phyloP scores from a whole-genome alignment of 768 basidiomycete genomes.

The Boletellus emodensis region DNA sequence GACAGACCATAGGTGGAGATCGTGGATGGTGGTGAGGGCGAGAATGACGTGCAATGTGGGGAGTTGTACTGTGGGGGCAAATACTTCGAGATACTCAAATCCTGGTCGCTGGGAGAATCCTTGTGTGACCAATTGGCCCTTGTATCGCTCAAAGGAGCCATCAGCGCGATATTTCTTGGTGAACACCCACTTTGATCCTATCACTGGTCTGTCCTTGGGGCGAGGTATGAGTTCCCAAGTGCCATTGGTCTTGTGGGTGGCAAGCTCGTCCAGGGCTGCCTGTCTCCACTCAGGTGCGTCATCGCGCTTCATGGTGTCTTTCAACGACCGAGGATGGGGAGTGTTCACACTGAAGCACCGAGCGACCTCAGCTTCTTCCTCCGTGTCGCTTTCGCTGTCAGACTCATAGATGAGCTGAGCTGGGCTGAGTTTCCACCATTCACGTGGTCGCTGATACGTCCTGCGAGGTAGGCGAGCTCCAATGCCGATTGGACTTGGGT shows the following conservation, averaged over 20 bases:
- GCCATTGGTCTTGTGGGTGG: conserved; percentile 15
- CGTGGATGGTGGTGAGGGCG: neutral
- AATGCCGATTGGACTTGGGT: too few species aligned
- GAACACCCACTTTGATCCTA: conserved; percentile 36
- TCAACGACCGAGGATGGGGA: too few species aligned
- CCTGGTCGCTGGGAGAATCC: conserved; percentile 31
- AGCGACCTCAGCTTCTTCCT: too few species aligned
- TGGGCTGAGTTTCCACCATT: too few species aligned
- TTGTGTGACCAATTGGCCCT: conserved; percentile 36
- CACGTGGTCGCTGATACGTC: too few species aligned
- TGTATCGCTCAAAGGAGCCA: conserved; percentile 34
- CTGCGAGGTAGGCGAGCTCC: too few species aligned
- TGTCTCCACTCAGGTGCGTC: neutral
- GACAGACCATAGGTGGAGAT: neutral
- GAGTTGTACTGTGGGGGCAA: conserved; percentile 20
- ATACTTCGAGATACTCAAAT: conserved; percentile 34
- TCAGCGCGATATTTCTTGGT: conserved; percentile 10
- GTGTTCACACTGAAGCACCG: too few species aligned
- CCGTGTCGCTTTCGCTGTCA: too few species aligned
- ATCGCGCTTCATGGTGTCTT: too few species aligned
- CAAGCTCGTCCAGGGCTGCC: conserved; percentile 22
- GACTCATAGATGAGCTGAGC: too few species aligned
- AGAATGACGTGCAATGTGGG: neutral
- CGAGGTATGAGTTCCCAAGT: conserved; percentile 23
- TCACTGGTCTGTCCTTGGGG: conserved; percentile 29